Percentiles rank a stretch among this genome's conserved stretches.
phyloP scores from a whole-genome alignment of 2,329 filamentous ascomycete genomes.

The Ophiostoma ips region DNA sequence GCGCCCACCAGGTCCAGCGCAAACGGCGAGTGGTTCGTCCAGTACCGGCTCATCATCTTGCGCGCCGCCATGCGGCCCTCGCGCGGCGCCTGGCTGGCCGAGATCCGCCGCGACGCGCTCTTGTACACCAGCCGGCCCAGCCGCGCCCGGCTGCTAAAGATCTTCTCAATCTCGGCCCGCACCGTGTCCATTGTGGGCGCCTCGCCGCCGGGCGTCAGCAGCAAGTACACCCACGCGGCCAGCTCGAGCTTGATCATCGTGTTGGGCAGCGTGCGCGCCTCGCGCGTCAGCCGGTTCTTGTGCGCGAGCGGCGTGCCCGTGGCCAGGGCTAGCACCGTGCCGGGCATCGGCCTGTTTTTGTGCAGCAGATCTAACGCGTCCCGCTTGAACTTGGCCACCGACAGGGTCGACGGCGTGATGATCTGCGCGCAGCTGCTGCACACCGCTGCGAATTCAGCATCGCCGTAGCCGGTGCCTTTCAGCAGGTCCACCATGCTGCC shows the following conservation, averaged over 20 bases:
- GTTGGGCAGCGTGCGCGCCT: slow-evolving; percentile 40
- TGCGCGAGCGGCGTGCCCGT: slow-evolving; percentile 39
- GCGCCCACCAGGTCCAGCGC: slow-evolving; percentile 51
- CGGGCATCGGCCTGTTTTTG: slow-evolving; percentile 44
- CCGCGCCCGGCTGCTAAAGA: slow-evolving; percentile 24
- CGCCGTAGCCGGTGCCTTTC: slow-evolving; percentile 45
- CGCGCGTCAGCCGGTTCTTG: slow-evolving; percentile 13
- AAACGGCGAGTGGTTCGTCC: slow-evolving; percentile 52
- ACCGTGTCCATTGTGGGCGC: slow-evolving; percentile 36
- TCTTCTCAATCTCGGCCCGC: slow-evolving; percentile 33
- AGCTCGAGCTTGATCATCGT: not conserved
- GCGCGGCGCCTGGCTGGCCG: not conserved
- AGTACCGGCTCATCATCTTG: slow-evolving; percentile 58
- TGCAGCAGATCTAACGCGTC: slow-evolving; percentile 38
- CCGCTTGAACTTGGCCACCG: slow-evolving; percentile 45
- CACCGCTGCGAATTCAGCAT: slow-evolving; percentile 33
- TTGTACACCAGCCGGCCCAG: slow-evolving; percentile 27
- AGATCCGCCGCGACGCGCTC: not conserved
- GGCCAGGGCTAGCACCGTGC: slow-evolving; percentile 45
- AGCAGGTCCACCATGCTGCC: slow-evolving; percentile 18
- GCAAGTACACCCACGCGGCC: slow-evolving; percentile 15
- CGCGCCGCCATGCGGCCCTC: slow-evolving; percentile 34
- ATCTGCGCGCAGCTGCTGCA: slow-evolving; percentile 38
- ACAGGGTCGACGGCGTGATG: slow-evolving; percentile 44
- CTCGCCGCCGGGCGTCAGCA: slow-evolving; percentile 20